phyloP scores from a whole-genome alignment of 164 flowering plant genomes.

The Annona squamosa region DNA sequence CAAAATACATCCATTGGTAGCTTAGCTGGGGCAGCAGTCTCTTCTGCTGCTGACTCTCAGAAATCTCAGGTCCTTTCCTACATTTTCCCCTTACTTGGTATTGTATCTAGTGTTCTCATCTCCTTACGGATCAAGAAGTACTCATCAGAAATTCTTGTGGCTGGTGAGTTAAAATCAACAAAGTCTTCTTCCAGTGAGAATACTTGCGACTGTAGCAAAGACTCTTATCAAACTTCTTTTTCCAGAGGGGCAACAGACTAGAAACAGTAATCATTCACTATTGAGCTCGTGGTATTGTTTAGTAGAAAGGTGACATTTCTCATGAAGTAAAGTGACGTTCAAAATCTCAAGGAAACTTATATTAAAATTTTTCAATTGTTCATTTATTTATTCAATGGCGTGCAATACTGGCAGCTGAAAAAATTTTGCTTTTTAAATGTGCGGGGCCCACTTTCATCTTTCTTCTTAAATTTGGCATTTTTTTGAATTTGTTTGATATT shows the following conservation, averaged over 20 bases:
- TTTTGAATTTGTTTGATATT: too few relatives aligned
- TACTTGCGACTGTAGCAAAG: slow-evolving; percentile 8
- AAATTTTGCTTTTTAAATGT: too few relatives aligned
- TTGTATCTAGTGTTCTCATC: slow-evolving; percentile 72
- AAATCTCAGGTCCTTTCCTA: slow-evolving; percentile 65
- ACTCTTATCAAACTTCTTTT: slow-evolving; percentile 17
- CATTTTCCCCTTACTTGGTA: slow-evolving; percentile 70
- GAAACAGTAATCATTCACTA: slow-evolving; percentile 5
- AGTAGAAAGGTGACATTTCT: too few relatives aligned
- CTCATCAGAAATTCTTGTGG: slow-evolving; percentile 37
- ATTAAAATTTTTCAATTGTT: too few relatives aligned
- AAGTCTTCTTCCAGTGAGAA: slow-evolving; percentile 19
- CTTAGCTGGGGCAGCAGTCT: slow-evolving; percentile 83
- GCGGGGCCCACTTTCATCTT: too few relatives aligned
- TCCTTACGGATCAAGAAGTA: slow-evolving; percentile 78
- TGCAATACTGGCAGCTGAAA: too few relatives aligned
- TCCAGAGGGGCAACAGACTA: slow-evolving; percentile 13
- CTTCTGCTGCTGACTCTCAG: slow-evolving; percentile 57
- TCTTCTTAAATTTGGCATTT: too few relatives aligned
- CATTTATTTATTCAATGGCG: too few relatives aligned
- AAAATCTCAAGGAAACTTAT: too few relatives aligned
- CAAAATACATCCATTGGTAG: slow-evolving; percentile 92
- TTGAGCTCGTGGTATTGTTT: too few relatives aligned
- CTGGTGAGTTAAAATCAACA: slow-evolving; percentile 10
- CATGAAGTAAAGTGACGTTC: too few relatives aligned